A percentile compares a stretch with the other conserved stretches of the same genome.
Evolutionary conservation across 257 asterid species (phyloP).

Genomic region (Solanum infundibuliforme): DNA sequence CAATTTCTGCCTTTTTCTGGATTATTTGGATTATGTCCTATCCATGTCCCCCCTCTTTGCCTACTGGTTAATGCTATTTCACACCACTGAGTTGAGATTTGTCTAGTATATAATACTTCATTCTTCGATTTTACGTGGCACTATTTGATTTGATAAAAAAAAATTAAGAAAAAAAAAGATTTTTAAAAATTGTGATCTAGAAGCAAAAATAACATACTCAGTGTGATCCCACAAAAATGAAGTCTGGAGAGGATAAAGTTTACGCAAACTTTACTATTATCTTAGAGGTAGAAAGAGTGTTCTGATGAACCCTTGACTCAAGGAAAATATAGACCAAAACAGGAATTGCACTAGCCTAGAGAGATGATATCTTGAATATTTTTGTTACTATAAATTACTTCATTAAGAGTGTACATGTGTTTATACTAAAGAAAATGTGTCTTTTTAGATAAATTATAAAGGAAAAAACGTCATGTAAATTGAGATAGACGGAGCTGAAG

Average conservation of each 20-base stretch:
- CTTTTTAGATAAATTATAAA: background rate
- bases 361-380: background rate
- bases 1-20: background rate
- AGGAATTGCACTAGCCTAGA: background rate
- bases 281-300: background rate
- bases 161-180: no score
- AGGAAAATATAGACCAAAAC: background rate
- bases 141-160: no score
- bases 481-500: accelerated
- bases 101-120: background rate
- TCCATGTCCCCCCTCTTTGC: background rate
- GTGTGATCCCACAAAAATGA: no score
- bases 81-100: background rate
- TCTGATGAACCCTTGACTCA: background rate
- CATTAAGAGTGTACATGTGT: background rate
- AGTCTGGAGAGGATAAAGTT: accelerated
- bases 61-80: background rate
- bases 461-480: background rate
- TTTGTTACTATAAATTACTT: background rate
- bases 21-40: background rate
- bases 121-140: accelerated
- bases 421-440: background rate
- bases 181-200: background rate
- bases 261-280: no score
- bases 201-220: accelerated